Evolutionary conservation across 1,284 basidiomycete species (phyloP).

Genomic region (Filobasidium uniguttulatum): DNA sequence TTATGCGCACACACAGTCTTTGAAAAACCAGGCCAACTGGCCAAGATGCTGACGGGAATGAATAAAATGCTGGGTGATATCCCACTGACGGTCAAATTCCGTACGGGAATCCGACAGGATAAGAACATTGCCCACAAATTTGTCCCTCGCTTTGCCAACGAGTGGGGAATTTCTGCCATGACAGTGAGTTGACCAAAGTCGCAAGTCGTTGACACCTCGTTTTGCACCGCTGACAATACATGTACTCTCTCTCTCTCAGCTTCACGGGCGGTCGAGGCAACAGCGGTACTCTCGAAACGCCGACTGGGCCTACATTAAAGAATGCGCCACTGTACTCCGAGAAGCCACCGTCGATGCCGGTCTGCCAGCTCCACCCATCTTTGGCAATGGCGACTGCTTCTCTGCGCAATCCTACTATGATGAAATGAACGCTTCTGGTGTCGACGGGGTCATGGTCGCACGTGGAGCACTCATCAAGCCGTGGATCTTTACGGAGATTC

Average conservation of each 20-base stretch:
- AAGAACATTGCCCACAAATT: constrained; percentile 79
- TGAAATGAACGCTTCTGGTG: constrained; percentile 58
- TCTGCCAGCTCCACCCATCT: constrained; percentile 72
- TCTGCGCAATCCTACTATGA: constrained; percentile 69
- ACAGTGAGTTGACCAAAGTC: constrained; percentile 45
- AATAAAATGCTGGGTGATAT: constrained; percentile 78
- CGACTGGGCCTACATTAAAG: constrained; percentile 76
- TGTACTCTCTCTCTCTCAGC: constrained; percentile 39
- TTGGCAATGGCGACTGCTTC: constrained; percentile 90
- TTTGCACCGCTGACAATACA: constrained; percentile 2
- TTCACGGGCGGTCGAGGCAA: constrained; percentile 83
- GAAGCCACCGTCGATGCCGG: constrained; percentile 58
- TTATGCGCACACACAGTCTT: constrained; percentile 45
- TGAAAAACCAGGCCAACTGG: constrained; percentile 65
- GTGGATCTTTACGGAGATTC: constrained; percentile 93
- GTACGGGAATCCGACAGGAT: constrained; percentile 79
- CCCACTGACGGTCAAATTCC: constrained; percentile 87
- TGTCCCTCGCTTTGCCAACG: constrained; percentile 65
- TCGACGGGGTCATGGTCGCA: constrained; percentile 91
- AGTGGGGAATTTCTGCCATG: constrained; percentile 66
- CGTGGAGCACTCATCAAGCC: constrained; percentile 89
- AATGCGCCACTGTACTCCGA: constrained; percentile 76
- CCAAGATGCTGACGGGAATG: constrained; percentile 83
- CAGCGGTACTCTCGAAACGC: constrained; percentile 77
- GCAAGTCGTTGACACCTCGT: neutral